A percentile compares a stretch with the other conserved stretches of the same genome.
Evolutionary conservation across 2,329 filamentous ascomycete genomes (phyloP).

Genomic region (Ascochyta pisi): DNA sequence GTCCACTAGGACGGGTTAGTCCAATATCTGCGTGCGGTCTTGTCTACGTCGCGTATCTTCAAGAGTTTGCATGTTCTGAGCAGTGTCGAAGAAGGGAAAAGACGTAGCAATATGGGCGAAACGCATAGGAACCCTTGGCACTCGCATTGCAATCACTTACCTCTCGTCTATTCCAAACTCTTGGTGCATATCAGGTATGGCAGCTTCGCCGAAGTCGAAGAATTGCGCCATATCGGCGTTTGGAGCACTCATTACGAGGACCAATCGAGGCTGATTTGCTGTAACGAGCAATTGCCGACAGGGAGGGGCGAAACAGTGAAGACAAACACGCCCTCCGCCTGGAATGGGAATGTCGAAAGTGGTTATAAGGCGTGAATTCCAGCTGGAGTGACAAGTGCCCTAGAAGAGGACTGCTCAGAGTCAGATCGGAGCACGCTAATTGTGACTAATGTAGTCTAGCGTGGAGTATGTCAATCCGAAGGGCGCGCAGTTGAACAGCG

Average conservation of each 20-base stretch:
- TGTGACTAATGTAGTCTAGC: conserved; percentile 3
- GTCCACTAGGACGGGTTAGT: conserved; percentile 3
- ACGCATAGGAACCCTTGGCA: too few relatives aligned
- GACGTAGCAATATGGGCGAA: neutral
- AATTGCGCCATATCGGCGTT: conserved; percentile 46
- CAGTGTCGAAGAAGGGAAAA: neutral
- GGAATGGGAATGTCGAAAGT: conserved; percentile 14
- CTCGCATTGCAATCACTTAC: conserved; percentile 15
- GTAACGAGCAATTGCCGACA: conserved; percentile 1
- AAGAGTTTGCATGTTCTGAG: neutral
- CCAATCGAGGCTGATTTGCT: neutral
- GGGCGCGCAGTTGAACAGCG: conserved; percentile 14
- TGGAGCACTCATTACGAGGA: conserved; percentile 35
- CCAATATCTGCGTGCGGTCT: neutral
- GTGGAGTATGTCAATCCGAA: conserved; percentile 13
- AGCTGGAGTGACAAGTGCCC: conserved; percentile 12
- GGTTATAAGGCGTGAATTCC: conserved; percentile 32
- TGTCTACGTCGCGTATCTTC: neutral
- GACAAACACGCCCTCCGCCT: conserved; percentile 27
- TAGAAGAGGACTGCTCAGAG: conserved; percentile 16
- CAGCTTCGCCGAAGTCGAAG: conserved; percentile 51
- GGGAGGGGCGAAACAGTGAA: conserved; percentile 3
- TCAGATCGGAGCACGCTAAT: conserved; percentile 17
- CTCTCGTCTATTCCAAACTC: conserved; percentile 18
- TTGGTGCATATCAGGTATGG: conserved; percentile 36